Conservation (phyloP, 805 yeast species). For the Lachancea quebecensis region DNA sequence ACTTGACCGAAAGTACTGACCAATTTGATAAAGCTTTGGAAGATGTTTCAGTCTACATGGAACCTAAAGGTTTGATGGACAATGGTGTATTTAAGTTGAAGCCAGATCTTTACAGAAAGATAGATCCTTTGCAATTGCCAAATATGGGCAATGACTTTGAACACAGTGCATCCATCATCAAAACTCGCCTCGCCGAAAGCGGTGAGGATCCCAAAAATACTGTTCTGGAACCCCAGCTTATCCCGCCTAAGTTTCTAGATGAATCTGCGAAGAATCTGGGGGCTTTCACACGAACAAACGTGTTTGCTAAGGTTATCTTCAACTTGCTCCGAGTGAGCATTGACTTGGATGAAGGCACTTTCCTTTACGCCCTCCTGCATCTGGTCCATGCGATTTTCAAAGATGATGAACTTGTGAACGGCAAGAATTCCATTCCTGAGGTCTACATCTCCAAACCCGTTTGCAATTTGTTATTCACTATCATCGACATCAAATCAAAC, state of each 20-base stretch:
- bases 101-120: slow-evolving; percentile 34
- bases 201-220: slow-evolving; percentile 37
- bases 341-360: slow-evolving; percentile 45
- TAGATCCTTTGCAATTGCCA: slow-evolving; percentile 54
- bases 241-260: slow-evolving; percentile 23
- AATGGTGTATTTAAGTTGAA: slow-evolving; percentile 62
- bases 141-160: slow-evolving; percentile 45
- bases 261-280: slow-evolving; percentile 39
- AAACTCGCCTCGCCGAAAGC: slow-evolving; percentile 37
- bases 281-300: slow-evolving; percentile 42
- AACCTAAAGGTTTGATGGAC: slow-evolving; percentile 62
- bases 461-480: slow-evolving; percentile 46
- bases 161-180: slow-evolving; percentile 42
- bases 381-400: slow-evolving; percentile 57
- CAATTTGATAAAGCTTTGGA: slow-evolving; percentile 44
- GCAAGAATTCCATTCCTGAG: slow-evolving; percentile 36
- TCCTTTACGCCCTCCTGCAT: slow-evolving; percentile 55
- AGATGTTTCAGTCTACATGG: slow-evolving; percentile 52
- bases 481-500: slow-evolving; percentile 38
- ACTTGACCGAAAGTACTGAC: slow-evolving; percentile 31
- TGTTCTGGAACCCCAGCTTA: slow-evolving; percentile 43
- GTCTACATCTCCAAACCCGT: slow-evolving; percentile 49
- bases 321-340: slow-evolving; percentile 52
- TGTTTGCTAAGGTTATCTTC: slow-evolving; percentile 50
- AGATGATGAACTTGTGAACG: slow-evolving; percentile 42